These are phyloP conservation scores for Babjeviella inositovora DNA, from an alignment of 805 yeast genomes.

Conservation along the genomic window DNA sequence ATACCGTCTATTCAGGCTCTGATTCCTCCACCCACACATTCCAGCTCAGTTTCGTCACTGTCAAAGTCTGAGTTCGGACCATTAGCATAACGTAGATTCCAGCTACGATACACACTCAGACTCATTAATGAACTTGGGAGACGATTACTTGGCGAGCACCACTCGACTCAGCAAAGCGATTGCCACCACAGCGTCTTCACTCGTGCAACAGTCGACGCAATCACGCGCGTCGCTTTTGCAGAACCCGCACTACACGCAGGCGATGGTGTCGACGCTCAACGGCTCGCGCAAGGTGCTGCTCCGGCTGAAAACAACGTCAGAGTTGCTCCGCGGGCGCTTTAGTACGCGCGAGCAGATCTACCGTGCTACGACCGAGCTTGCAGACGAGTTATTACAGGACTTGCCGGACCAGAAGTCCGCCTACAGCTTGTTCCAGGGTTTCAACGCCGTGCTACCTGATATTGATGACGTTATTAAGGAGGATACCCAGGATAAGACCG, in stretches of 20 bases:
- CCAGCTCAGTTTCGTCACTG: too few species aligned
- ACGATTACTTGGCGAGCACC: too few species aligned
- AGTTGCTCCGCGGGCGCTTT: neutral
- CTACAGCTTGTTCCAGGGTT: constrained; percentile 43
- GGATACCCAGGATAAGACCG: neutral
- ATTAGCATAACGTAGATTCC: too few species aligned
- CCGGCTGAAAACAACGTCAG: too few species aligned
- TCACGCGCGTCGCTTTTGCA: constrained; percentile 5
- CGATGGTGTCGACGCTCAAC: constrained; percentile 24
- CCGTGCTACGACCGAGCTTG: constrained; percentile 1
- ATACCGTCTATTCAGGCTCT: too few species aligned
- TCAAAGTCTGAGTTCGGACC: too few species aligned
- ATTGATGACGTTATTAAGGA: constrained; percentile 29
- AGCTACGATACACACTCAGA: too few species aligned
- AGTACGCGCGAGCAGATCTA: neutral
- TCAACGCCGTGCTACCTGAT: constrained; percentile 39
- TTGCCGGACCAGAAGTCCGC: constrained; percentile 1
- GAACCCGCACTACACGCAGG: constrained; percentile 19
- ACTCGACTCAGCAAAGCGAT: constrained; percentile 31
- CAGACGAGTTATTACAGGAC: constrained; percentile 1
- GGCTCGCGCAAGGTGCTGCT: neutral
- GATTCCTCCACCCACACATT: too few species aligned
- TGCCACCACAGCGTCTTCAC: constrained; percentile 38
- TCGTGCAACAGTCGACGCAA: constrained; percentile 11
- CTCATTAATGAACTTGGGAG: too few species aligned